Evolutionary conservation across 306 rosid genomes (phyloP).

Genomic region (Alnus glutinosa): DNA sequence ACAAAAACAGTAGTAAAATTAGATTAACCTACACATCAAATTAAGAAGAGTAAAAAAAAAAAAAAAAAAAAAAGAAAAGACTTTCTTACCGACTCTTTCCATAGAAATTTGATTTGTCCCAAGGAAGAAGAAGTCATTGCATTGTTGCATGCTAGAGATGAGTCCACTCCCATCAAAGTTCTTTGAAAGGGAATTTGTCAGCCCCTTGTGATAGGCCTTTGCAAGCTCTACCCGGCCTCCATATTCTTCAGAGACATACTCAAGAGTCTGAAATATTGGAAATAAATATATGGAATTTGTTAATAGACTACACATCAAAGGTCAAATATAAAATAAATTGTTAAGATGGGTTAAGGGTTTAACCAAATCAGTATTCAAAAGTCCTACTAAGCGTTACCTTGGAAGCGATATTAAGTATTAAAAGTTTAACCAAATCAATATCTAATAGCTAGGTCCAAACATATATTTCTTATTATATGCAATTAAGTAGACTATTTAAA

Average conservation of each 20-base stretch:
- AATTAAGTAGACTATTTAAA: too few relatives aligned
- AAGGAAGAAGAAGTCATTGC: conserved; percentile 86
- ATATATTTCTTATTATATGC: too few relatives aligned
- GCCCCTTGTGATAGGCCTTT: conserved; percentile 65
- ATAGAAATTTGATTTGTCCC: conserved; percentile 68
- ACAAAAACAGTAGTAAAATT: not conserved
- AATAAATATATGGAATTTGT: too few relatives aligned
- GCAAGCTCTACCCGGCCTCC: conserved; percentile 89
- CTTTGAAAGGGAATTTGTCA: conserved; percentile 52
- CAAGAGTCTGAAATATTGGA: conserved; percentile 47
- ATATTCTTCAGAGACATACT: conserved; percentile 64
- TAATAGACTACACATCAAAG: too few relatives aligned
- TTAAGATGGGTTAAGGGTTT: not conserved
- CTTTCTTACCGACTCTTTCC: conserved; percentile 70
- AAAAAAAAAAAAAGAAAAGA: too few relatives aligned
- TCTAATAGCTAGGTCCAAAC: too few relatives aligned
- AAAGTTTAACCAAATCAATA: too few relatives aligned
- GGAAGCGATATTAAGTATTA: too few relatives aligned
- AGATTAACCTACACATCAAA: not conserved
- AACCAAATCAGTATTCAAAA: too few relatives aligned
- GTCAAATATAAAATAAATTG: not conserved
- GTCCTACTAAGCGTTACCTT: too few relatives aligned
- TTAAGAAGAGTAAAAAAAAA: too few relatives aligned
- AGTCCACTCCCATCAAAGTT: conserved; percentile 77
- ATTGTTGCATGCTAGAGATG: conserved; percentile 88